phyloP scores from a whole-genome alignment of 225 moss, liverwort and hornwort species.

The Climacium dendroides region DNA sequence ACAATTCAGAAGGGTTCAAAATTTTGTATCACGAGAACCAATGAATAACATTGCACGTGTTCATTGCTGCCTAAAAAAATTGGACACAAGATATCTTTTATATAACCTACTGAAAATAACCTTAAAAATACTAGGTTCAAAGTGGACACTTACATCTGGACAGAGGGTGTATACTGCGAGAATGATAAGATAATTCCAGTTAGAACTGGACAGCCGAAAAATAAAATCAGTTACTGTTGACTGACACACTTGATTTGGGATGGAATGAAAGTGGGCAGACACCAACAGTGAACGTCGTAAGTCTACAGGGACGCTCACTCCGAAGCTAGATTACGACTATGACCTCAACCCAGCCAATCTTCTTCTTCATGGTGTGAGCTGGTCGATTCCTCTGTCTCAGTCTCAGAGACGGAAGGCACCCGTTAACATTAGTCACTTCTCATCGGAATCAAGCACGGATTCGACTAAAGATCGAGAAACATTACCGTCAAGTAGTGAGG shows the following conservation, averaged over 20 bases:
- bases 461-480: slow-evolving; percentile 20
- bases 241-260: not conserved
- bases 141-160: not conserved
- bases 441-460: slow-evolving; percentile 23
- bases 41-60: not conserved
- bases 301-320: not conserved
- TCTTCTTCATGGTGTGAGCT: slow-evolving; percentile 63
- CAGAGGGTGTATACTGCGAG: not conserved
- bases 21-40: not conserved
- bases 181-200: not conserved
- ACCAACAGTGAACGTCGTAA: slow-evolving; percentile 18
- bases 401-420: slow-evolving; percentile 43
- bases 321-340: slow-evolving; percentile 12
- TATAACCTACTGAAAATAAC: not conserved
- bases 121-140: not conserved
- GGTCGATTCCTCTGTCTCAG: slow-evolving; percentile 69
- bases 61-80: not conserved
- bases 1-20: not conserved
- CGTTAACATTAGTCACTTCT: slow-evolving; percentile 4
- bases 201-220: not conserved
- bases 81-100: not conserved
- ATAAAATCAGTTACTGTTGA: not conserved
- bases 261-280: slow-evolving; percentile 46
- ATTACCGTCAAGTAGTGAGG: slow-evolving; percentile 14
- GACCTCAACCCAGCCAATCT: slow-evolving; percentile 56